Evolutionary conservation across 1,139 yeast species (phyloP).

Genomic region (Nakaseomyces delphensis): DNA sequence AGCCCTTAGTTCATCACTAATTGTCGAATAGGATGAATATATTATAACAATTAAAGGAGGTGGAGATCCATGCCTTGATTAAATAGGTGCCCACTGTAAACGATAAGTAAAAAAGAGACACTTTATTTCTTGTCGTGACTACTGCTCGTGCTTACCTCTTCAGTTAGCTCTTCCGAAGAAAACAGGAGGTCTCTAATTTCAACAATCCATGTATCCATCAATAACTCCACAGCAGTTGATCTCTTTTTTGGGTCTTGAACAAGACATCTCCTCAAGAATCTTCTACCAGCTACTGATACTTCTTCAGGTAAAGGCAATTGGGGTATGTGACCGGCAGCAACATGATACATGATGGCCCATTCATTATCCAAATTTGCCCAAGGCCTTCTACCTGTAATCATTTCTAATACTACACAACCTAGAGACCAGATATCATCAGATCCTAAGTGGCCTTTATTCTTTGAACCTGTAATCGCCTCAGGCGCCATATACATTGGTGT

Average conservation of each 20-base stretch:
- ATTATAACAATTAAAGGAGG: no score
- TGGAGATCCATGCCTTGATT: no score
- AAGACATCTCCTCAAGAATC: conserved; percentile 65
- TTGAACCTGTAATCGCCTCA: conserved; percentile 76
- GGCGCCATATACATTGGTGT: conserved; percentile 99
- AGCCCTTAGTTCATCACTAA: no score
- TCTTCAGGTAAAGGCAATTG: conserved; percentile 75
- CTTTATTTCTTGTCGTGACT: conserved; percentile 1
- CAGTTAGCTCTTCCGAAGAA: conserved; percentile 23
- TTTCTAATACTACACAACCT: conserved; percentile 73
- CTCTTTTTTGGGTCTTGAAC: conserved; percentile 77
- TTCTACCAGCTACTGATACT: conserved; percentile 61
- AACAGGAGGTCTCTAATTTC: conserved; percentile 66
- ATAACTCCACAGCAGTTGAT: conserved; percentile 73
- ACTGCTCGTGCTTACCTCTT: not conserved
- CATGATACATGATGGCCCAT: conserved; percentile 98
- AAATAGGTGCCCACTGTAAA: no score
- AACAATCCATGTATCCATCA: conserved; percentile 86
- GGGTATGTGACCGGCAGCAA: conserved; percentile 92
- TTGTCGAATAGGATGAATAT: no score
- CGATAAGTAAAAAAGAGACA: not conserved
- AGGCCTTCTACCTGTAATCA: conserved; percentile 78
- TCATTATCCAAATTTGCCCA: conserved; percentile 93
- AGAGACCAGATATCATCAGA: conserved; percentile 75
- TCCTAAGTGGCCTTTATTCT: conserved; percentile 59